These are phyloP conservation scores for Colletotrichum orbiculare DNA, from an alignment of 2,329 filamentous ascomycete genomes.

Conservation along the genomic window DNA sequence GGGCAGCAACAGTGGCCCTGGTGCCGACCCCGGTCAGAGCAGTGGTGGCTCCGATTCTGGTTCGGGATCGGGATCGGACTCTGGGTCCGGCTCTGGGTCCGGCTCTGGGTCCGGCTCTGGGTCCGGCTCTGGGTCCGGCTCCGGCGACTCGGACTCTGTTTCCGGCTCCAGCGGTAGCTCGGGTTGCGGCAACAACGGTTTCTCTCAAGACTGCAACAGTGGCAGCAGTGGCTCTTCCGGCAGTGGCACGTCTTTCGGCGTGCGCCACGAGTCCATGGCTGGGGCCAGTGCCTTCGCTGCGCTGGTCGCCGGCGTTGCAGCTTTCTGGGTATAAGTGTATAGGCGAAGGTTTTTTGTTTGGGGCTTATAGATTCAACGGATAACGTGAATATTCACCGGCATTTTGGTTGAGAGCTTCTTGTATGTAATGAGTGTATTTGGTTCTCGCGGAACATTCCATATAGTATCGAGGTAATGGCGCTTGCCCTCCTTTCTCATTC, in stretches of 20 bases:
- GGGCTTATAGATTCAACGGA: slow-evolving; percentile 16
- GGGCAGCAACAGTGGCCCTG: slow-evolving; percentile 42
- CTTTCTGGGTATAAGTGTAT: slow-evolving; percentile 44
- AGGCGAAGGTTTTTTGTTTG: not conserved
- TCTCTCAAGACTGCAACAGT: slow-evolving; percentile 52
- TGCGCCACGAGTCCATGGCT: slow-evolving; percentile 41
- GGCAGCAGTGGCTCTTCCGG: slow-evolving; percentile 17
- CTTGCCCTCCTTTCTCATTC: slow-evolving; percentile 35
- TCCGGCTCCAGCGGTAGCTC: slow-evolving; percentile 37
- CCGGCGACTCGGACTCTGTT: not conserved
- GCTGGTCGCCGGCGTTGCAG: slow-evolving; percentile 47
- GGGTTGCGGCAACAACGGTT: slow-evolving; percentile 51
- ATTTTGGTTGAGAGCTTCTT: slow-evolving; percentile 17
- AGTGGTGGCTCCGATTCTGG: slow-evolving; percentile 39
- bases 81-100: slow-evolving; percentile 30
- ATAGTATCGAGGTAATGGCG: slow-evolving; percentile 30
- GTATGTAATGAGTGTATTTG: slow-evolving; percentile 26
- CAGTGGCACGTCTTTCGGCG: slow-evolving; percentile 39
- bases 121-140: slow-evolving; percentile 7
- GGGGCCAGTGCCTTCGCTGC: slow-evolving; percentile 51
- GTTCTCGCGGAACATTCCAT: slow-evolving; percentile 19
- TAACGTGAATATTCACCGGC: slow-evolving; percentile 10
- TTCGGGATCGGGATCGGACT: slow-evolving; percentile 32
- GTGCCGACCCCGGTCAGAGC: slow-evolving; percentile 41
- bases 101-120: slow-evolving; percentile 31